These are phyloP conservation scores for Diaporthe eres DNA, from an alignment of 2,329 filamentous ascomycete species.

Conservation along the genomic window DNA sequence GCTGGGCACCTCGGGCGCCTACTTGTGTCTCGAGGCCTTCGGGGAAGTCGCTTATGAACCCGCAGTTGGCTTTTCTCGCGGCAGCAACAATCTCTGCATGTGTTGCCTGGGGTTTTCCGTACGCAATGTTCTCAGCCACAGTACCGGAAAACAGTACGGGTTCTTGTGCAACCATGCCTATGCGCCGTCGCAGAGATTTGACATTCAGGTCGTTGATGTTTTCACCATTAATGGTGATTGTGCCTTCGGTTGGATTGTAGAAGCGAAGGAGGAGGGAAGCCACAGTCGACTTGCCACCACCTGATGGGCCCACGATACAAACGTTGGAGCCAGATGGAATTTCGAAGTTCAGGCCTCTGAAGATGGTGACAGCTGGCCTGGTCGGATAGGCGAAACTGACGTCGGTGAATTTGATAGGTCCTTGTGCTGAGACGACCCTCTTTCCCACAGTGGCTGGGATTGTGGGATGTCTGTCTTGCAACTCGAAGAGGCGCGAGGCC, in stretches of 20 bases:
- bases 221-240: constrained; percentile 85
- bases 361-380: constrained; percentile 90
- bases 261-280: constrained; percentile 92
- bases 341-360: constrained; percentile 88
- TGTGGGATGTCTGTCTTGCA: constrained; percentile 89
- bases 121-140: constrained; percentile 91
- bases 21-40: constrained; percentile 96
- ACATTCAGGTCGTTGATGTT: constrained; percentile 91
- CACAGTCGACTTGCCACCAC: constrained; percentile 96
- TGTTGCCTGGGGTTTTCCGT: constrained; percentile 85
- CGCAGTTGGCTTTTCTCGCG: constrained; percentile 93
- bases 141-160: constrained; percentile 92
- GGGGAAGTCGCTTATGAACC: constrained; percentile 96
- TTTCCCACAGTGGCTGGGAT: constrained; percentile 89
- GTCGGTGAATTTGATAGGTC: constrained; percentile 88
- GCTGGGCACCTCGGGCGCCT: constrained; percentile 90
- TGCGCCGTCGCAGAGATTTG: constrained; percentile 91
- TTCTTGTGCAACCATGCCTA: constrained; percentile 96
- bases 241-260: constrained; percentile 84
- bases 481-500: constrained; percentile 94
- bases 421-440: constrained; percentile 86
- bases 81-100: constrained; percentile 87
- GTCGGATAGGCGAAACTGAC: constrained; percentile 95
- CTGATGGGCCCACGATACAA: constrained; percentile 95
- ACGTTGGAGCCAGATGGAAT: constrained; percentile 96